These are phyloP conservation scores for Aspergillus nomiae DNA, from an alignment of 2,329 filamentous ascomycete genomes.

Conservation along the genomic window DNA sequence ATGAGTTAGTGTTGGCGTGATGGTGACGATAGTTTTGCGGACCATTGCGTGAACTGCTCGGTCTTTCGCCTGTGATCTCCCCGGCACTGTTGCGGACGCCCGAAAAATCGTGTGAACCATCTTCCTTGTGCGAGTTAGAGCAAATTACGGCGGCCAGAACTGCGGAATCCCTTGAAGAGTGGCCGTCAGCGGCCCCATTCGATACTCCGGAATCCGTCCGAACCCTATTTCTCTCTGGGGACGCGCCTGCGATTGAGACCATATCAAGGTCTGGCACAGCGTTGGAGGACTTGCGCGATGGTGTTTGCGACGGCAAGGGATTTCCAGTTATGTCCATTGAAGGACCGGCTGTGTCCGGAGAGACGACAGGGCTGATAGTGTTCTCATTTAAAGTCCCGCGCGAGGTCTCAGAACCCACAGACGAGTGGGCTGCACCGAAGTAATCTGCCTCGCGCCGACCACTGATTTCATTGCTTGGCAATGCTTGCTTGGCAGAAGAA, in stretches of 20 bases:
- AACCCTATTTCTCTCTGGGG: conserved; percentile 17
- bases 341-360: conserved; percentile 37
- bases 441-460: conserved; percentile 16
- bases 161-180: conserved; percentile 27
- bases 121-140: conserved; percentile 23
- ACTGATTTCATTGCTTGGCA: conserved; percentile 8
- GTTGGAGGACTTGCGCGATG: conserved; percentile 35
- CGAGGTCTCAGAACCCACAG: conserved; percentile 17
- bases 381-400: conserved; percentile 33
- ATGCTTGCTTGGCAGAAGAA: conserved; percentile 14
- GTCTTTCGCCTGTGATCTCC: conserved; percentile 26
- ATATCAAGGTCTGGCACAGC: conserved; percentile 31
- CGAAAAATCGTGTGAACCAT: conserved; percentile 15
- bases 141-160: conserved; percentile 32
- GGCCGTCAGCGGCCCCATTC: conserved; percentile 11
- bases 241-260: conserved; percentile 25
- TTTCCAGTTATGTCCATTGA: conserved; percentile 38
- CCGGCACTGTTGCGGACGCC: conserved; percentile 13
- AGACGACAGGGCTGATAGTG: conserved; percentile 36
- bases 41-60: conserved; percentile 33
- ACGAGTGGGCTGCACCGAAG: conserved; percentile 20
- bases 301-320: conserved; percentile 21
- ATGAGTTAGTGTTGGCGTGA: conserved; percentile 37
- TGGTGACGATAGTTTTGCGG: conserved; percentile 25
- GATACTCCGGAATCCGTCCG: conserved; percentile 7